Percentiles rank a stretch among this genome's conserved stretches.
Conservation (phyloP, 805 yeast genomes). For the Candida insectalens region DNA sequence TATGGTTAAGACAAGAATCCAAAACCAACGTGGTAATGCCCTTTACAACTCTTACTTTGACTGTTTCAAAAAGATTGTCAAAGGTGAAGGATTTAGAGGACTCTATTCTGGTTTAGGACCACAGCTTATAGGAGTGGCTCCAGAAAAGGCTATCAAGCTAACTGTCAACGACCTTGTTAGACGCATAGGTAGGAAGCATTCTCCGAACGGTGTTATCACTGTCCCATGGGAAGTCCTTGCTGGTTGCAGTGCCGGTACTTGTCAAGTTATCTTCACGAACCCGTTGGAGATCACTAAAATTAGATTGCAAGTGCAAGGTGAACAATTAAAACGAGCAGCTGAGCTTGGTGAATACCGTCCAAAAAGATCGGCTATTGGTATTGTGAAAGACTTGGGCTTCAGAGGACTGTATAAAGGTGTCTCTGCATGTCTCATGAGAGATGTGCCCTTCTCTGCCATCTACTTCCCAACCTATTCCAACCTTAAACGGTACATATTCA, state of each 20-base stretch:
- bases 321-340: slow-evolving; percentile 31
- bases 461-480: slow-evolving; percentile 97
- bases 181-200: slow-evolving; percentile 48
- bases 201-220: slow-evolving; percentile 38
- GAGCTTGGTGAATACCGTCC: slow-evolving; percentile 21
- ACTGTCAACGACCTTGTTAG: slow-evolving; percentile 89
- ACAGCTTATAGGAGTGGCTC: slow-evolving; percentile 94
- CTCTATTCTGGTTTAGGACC: slow-evolving; percentile 90
- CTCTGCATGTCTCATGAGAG: slow-evolving; percentile 82
- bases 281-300: slow-evolving; percentile 95
- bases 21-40: slow-evolving; percentile 72
- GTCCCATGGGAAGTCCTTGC: slow-evolving; percentile 66
- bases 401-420: slow-evolving; percentile 89
- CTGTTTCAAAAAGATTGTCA: slow-evolving; percentile 71
- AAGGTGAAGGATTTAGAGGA: slow-evolving; percentile 74
- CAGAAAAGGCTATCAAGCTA: slow-evolving; percentile 93
- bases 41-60: slow-evolving; percentile 75
- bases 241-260: slow-evolving; percentile 92
- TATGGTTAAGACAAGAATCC: slow-evolving; percentile 93
- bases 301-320: slow-evolving; percentile 90
- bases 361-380: slow-evolving; percentile 53
- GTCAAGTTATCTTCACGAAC: slow-evolving; percentile 93
- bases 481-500: slow-evolving; percentile 70
- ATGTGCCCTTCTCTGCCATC: slow-evolving; percentile 93
- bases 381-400: slow-evolving; percentile 71